Evolutionary conservation across 192 early-diverging fungal species (phyloP), one percentile per base, ranked within the genome.

Genomic region (Jimgerdemannia lactiflua): DNA sequence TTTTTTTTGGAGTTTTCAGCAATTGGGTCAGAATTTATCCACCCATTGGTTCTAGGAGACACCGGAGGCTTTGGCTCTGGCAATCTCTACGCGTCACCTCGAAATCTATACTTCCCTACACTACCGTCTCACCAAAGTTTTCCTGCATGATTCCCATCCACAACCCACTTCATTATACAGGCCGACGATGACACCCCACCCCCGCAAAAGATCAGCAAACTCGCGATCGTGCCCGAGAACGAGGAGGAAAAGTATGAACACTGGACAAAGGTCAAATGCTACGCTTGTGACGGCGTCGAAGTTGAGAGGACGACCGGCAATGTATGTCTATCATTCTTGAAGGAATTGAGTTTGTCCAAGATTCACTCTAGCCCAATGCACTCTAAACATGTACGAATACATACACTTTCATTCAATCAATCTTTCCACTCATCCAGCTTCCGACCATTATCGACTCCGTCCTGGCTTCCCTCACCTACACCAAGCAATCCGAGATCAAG

Each of bases 141-240:
- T 9, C 69, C 29, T 4, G n/a, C n/a, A n/a, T n/a, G n/a, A 4
- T 43, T 49, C 42, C 6, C 67, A 67, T 39, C 67, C 29, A 39
- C 19, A 14, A 14, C 9, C 7, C 67, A 41, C 18, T 7, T 41
- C 29, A 64, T 65, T 7, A 43, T n/a, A 29, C 42, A 80, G 78
- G 43, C 40, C 42, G 80, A 83, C 75, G 80, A 84, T 29, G 90
- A 82, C 63, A 82, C 83, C 10, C 84, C 86, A 71, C 89, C 89
- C n/a, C 93, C 95, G 67, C 87, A 87, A 71, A 98, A 98, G 82
- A 93, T 98, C n/a, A 96, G 94, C 39, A 97, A 96, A 80, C 90
- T 99, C 54, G 95, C 91, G 42, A 96, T 99, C 70, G 84, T 87
- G 2, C 92, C 88, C 54, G 95, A 97, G 71, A 76, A 77, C 40